phyloP scores from a whole-genome alignment of 2,329 filamentous ascomycete species.

The Dothideomycetes sp. region DNA sequence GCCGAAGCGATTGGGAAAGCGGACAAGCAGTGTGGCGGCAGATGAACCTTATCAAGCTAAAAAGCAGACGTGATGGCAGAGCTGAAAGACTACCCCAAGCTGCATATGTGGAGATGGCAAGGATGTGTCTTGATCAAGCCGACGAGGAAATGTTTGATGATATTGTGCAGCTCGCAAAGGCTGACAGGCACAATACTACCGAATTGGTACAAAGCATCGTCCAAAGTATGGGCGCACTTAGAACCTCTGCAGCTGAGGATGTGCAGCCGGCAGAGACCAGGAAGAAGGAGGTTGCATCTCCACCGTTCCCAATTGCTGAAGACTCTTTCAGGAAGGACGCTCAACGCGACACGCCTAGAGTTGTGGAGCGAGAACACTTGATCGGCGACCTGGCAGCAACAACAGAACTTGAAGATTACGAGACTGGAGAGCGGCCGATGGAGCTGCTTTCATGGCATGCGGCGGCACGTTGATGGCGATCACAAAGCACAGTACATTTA shows the following conservation, averaged over 20 bases:
- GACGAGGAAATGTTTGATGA: conserved; percentile 9
- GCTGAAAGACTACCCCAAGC: conserved; percentile 9
- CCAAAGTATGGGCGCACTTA: too few relatives aligned
- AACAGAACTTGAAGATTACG: background rate
- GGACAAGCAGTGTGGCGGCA: conserved; percentile 31
- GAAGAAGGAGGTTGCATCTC: too few relatives aligned
- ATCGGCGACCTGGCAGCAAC: background rate
- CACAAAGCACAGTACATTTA: too few relatives aligned
- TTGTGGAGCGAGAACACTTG: background rate
- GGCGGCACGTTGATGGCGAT: too few relatives aligned
- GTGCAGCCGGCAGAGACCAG: too few relatives aligned
- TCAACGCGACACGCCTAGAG: background rate
- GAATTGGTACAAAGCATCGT: background rate
- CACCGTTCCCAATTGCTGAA: too few relatives aligned
- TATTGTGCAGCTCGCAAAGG: background rate
- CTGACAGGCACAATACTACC: background rate
- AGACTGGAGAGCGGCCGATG: conserved; percentile 1
- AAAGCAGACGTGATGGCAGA: conserved; percentile 2
- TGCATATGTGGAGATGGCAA: conserved; percentile 14
- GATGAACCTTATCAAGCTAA: conserved; percentile 19
- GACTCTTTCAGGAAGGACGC: background rate
- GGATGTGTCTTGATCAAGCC: conserved; percentile 10
- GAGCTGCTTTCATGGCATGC: too few relatives aligned
- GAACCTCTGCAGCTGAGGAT: too few relatives aligned
- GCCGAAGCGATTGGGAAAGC: conserved; percentile 24